Evolutionary conservation across 106 monocot species (phyloP), one percentile per base, ranked within the genome.

Genomic region (Narthecium ossifragum): DNA sequence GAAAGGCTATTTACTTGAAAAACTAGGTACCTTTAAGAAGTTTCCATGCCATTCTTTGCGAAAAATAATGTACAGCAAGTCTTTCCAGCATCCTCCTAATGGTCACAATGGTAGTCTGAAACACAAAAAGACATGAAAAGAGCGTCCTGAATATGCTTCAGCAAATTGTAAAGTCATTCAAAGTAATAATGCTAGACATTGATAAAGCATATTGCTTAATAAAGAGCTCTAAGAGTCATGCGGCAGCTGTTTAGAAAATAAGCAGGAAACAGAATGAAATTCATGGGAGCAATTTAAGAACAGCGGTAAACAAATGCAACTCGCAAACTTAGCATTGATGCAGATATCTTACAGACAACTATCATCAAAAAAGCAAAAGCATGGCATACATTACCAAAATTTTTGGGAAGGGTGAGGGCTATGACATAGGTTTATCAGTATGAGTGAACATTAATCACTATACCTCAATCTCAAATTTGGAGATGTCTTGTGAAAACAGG

Each of bases 1-100:
- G n/a, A n/a, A n/a, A n/a, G n/a, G 14, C 26, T 17, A 2, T 49
- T 41, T 49, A 56, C 8, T 54, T 56, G 29, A 57, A 31, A 51
- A 25, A 18, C 9, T 26, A 34, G 21, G 18, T 80, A 90, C 94
- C 90, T 84, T 96, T 96, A 43, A 90, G 86, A 84, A 96, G 84
- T 59, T 96, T 96, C 96, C 96, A 90, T 57, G 96, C 83, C 73
- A 80, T 87, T 76, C 96, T 90, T 69, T 63, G 83, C 47, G 96
- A 96, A 78, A 83, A 73, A 73, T 86, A 61, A 41, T 79, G 78
- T 26, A 96, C 83, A 28, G 71, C 71, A 74, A 96, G 60, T 67
- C 86, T 80, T 80, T 96, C 96, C 54, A 96, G 70, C 52, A 84
- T 61, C 26, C 90, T 73, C 64, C 86, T 83, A 46, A 80, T 81